Evolutionary conservation across 2,329 filamentous ascomycete species (phyloP).

Genomic region (Fusarium albosuccineum): DNA sequence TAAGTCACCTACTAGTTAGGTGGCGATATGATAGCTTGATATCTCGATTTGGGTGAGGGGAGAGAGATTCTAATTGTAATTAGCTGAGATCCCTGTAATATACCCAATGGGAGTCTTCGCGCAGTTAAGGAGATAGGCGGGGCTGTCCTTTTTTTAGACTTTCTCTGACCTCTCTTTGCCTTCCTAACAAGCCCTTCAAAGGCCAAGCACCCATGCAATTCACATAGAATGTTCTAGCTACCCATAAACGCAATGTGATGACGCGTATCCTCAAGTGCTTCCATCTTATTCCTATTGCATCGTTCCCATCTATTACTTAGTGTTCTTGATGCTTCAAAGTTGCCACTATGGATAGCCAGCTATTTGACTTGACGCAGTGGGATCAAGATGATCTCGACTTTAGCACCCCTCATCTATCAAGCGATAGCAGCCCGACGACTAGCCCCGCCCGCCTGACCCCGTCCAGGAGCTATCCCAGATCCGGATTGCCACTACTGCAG

Average conservation of each 20-base stretch:
- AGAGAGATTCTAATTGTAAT: too few species aligned
- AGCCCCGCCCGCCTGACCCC: not conserved
- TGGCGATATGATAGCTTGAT: too few species aligned
- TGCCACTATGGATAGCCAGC: not conserved
- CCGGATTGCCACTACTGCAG: conserved; percentile 22
- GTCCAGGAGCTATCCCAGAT: not conserved
- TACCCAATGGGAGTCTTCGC: too few species aligned
- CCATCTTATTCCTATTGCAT: too few species aligned
- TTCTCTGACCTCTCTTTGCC: not conserved
- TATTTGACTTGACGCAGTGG: not conserved
- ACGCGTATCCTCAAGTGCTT: not conserved
- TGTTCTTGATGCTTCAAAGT: not conserved
- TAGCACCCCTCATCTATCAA: not conserved
- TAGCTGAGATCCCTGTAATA: too few species aligned
- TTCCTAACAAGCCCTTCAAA: not conserved
- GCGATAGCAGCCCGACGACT: not conserved
- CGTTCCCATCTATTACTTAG: not conserved
- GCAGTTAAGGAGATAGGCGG: too few species aligned
- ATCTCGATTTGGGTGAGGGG: too few species aligned
- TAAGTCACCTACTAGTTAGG: too few species aligned
- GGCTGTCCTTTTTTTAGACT: not conserved
- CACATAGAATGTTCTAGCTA: not conserved
- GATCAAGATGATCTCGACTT: not conserved
- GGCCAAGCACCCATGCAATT: not conserved
- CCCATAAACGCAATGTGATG: not conserved